phyloP scores from a whole-genome alignment of 192 early-diverging fungal genomes.

The Gryganskiella cystojenkinii region DNA sequence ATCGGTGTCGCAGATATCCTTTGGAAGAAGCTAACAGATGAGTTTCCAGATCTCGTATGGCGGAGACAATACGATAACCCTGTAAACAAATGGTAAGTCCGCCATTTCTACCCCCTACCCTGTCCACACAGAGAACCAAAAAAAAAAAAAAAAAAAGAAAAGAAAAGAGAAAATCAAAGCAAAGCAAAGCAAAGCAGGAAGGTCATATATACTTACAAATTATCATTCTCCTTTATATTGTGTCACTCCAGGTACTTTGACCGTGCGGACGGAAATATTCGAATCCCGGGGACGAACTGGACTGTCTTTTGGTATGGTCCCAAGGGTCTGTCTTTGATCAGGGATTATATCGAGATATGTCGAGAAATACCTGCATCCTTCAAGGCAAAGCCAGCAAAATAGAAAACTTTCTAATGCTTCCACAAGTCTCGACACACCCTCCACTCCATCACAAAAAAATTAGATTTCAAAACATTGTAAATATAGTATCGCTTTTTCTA shows the following conservation, averaged over 20 bases:
- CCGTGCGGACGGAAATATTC: constrained; percentile 80
- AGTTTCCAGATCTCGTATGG: constrained; percentile 84
- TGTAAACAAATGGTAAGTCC: constrained; percentile 90
- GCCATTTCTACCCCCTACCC: too few species aligned
- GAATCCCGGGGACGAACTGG: constrained; percentile 77
- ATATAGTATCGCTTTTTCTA: too few species aligned
- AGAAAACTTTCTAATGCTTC: too few species aligned
- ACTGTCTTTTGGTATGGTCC: constrained; percentile 89
- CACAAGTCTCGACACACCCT: too few species aligned
- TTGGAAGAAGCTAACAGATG: constrained; percentile 81
- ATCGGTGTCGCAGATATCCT: constrained; percentile 95
- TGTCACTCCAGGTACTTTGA: constrained; percentile 82
- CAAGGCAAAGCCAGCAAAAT: not conserved
- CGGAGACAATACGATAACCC: constrained; percentile 85
- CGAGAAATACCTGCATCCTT: constrained; percentile 55
- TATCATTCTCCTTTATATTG: not conserved
- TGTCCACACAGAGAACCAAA: not conserved
- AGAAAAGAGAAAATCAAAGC: too few species aligned
- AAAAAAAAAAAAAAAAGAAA: not conserved
- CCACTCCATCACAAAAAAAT: too few species aligned
- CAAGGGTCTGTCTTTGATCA: constrained; percentile 52
- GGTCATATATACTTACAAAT: too few species aligned
- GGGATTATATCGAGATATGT: constrained; percentile 61
- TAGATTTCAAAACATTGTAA: too few species aligned
- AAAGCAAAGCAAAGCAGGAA: too few species aligned